phyloP scores from a whole-genome alignment of 768 basidiomycete species.

The Phylloporus sp. region DNA sequence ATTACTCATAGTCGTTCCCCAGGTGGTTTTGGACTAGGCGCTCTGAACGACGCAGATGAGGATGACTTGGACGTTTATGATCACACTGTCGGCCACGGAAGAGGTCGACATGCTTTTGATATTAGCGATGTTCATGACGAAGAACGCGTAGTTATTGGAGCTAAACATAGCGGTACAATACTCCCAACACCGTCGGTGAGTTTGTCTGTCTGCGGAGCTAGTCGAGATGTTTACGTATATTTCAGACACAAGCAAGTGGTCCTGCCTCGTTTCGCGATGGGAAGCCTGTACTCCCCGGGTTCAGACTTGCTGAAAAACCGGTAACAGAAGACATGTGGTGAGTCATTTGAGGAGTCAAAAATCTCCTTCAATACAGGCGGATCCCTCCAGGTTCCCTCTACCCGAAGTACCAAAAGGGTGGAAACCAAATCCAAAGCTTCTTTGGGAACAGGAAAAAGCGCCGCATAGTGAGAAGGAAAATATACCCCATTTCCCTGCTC shows the following conservation, averaged over 20 bases:
- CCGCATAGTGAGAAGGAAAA: conserved; percentile 45
- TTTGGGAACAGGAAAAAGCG: conserved; percentile 57
- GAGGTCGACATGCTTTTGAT: conserved; percentile 64
- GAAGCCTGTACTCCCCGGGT: conserved; percentile 66
- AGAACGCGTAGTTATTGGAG: conserved; percentile 44
- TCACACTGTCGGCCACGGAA: conserved; percentile 30
- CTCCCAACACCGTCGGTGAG: conserved; percentile 13
- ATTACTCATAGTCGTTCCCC: conserved; percentile 25
- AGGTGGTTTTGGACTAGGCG: conserved; percentile 86
- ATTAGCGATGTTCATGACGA: conserved; percentile 61
- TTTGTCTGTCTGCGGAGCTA: neutral
- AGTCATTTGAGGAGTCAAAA: conserved; percentile 20
- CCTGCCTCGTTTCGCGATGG: conserved; percentile 67
- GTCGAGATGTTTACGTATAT: conserved; percentile 14
- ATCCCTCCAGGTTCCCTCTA: conserved; percentile 64
- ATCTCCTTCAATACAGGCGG: conserved; percentile 14
- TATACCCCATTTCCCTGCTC: conserved; percentile 15
- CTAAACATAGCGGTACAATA: conserved; percentile 7
- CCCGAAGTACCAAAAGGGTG: conserved; percentile 82
- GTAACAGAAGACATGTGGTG: conserved; percentile 71
- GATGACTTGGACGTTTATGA: conserved; percentile 89
- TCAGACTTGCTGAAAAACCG: conserved; percentile 63
- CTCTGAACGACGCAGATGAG: conserved; percentile 90
- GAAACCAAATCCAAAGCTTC: conserved; percentile 76
- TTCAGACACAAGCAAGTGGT: conserved; percentile 14